Conservation (phyloP, 306 rosid species). For the Cyamopsis tetragonoloba region DNA sequence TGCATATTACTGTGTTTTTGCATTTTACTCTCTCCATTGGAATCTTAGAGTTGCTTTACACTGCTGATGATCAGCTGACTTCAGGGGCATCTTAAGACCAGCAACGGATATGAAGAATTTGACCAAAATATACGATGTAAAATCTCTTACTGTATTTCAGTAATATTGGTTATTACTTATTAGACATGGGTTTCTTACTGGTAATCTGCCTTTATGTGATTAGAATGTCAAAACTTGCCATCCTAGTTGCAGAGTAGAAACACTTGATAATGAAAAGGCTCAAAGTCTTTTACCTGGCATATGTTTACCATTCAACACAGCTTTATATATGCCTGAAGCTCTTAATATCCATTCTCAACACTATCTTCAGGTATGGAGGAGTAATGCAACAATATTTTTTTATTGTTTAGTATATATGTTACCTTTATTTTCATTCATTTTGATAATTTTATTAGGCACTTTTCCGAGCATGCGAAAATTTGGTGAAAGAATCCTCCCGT, state of each 20-base stretch:
- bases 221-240: constrained; percentile 79
- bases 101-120: constrained; percentile 68
- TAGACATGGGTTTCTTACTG: constrained; percentile 11
- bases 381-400: not conserved
- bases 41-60: constrained; percentile 33
- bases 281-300: constrained; percentile 60
- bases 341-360: constrained; percentile 61
- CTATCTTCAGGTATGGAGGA: constrained; percentile 68
- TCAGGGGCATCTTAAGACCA: constrained; percentile 93
- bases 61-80: constrained; percentile 47
- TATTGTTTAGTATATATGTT: not conserved
- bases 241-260: constrained; percentile 72
- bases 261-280: constrained; percentile 45
- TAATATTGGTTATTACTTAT: constrained; percentile 14
- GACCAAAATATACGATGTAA: constrained; percentile 60
- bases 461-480: constrained; percentile 59
- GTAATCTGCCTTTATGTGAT: constrained; percentile 22
- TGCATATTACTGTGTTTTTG: not conserved
- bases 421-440: not conserved
- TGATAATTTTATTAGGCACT: constrained; percentile 56
- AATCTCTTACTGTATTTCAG: constrained; percentile 17
- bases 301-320: constrained; percentile 47
- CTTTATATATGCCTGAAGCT: constrained; percentile 91
- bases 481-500: constrained; percentile 43
- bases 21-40: constrained; percentile 9